Percentiles rank a stretch among this genome's conserved stretches.
Conservation (phyloP, 306 rosid genomes). For the Bauhinia variegata region DNA sequence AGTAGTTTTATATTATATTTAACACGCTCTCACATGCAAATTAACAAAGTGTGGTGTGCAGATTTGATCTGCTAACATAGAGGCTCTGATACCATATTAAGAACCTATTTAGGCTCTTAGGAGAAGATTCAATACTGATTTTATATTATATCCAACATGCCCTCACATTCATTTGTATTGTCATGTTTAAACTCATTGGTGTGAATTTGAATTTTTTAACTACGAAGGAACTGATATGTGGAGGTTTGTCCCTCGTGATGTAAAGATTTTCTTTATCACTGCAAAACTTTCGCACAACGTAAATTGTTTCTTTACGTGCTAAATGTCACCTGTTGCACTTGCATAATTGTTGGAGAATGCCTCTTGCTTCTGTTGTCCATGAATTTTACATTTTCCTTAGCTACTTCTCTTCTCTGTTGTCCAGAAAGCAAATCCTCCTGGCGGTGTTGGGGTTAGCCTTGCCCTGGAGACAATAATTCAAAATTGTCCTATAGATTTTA, state of each 20-base stretch:
- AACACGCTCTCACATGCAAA: too few species aligned
- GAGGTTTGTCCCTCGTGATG: slow-evolving; percentile 11
- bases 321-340: slow-evolving; percentile 10
- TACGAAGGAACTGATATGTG: slow-evolving; percentile 1
- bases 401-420: slow-evolving; percentile 22
- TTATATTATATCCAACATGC: too few species aligned
- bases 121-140: too few species aligned
- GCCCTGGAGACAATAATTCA: slow-evolving; percentile 93
- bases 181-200: slow-evolving; percentile 30
- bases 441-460: slow-evolving; percentile 90
- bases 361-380: slow-evolving; percentile 26
- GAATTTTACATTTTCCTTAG: slow-evolving; percentile 32
- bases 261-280: slow-evolving; percentile 16
- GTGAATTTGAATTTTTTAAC: slow-evolving; percentile 14
- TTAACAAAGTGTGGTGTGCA: too few species aligned
- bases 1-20: too few species aligned
- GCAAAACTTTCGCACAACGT: slow-evolving; percentile 10
- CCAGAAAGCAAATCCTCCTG: slow-evolving; percentile 82
- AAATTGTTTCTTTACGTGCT: background rate
- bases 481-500: slow-evolving; percentile 63
- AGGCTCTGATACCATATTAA: too few species aligned
- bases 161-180: too few species aligned
- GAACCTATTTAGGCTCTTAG: too few species aligned
- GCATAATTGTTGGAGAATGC: slow-evolving; percentile 21
- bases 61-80: too few species aligned